Evolutionary conservation across 495 filamentous ascomycete species (phyloP).

Genomic region (Aspergillus mulundensis): DNA sequence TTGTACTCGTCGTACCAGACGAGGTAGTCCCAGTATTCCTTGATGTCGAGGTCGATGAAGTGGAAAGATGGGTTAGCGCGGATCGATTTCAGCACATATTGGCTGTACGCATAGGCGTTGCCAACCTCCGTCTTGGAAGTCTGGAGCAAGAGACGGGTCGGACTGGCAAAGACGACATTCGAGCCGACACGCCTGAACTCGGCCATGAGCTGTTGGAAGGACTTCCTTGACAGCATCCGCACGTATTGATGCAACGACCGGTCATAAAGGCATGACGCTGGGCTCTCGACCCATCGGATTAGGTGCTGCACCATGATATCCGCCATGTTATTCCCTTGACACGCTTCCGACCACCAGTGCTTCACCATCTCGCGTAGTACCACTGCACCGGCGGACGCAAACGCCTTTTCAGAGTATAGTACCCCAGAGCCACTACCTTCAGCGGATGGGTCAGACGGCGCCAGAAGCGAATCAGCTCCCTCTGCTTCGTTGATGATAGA

Average conservation of each 20-base stretch:
- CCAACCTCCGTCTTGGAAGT: conserved; percentile 96
- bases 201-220: conserved; percentile 92
- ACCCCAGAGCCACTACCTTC: conserved; percentile 58
- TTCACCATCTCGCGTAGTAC: conserved; percentile 98
- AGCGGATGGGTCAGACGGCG: conserved; percentile 62
- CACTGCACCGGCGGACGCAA: conserved; percentile 82
- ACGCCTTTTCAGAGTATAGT: conserved; percentile 85
- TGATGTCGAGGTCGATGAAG: conserved; percentile 96
- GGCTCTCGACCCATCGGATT: conserved; percentile 92
- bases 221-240: conserved; percentile 95
- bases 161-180: conserved; percentile 84
- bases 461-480: conserved; percentile 61
- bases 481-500: conserved; percentile 97
- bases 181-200: conserved; percentile 96
- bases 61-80: conserved; percentile 92
- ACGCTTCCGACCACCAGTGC: conserved; percentile 95
- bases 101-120: conserved; percentile 92
- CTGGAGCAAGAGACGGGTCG: conserved; percentile 85
- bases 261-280: conserved; percentile 91
- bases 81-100: conserved; percentile 96
- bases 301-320: conserved; percentile 98
- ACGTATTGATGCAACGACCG: conserved; percentile 96
- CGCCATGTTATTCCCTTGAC: conserved; percentile 85
- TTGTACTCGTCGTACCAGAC: conserved; percentile 99
- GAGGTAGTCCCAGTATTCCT: conserved; percentile 99